Evolutionary conservation across 1,284 basidiomycete genomes (phyloP), one percentile per base, ranked within the genome.

Genomic region (Ganoderma meredithae): DNA sequence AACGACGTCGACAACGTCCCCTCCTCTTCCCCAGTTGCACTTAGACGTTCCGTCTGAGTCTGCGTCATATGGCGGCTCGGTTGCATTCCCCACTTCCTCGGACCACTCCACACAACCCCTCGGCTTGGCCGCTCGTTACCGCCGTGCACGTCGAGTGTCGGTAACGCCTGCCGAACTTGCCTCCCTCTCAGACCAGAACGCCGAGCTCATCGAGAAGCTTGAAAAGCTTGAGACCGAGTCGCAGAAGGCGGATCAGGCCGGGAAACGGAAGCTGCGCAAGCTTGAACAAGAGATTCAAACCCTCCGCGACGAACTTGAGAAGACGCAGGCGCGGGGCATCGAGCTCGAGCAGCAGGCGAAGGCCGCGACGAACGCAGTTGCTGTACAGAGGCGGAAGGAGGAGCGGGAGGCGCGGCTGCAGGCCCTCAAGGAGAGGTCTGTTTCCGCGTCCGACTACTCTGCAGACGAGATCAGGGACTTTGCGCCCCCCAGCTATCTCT

Each of bases 131-230:
- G 73, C 73, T 62, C 78, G 75, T 65, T 77, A 76, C 49, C 79
- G 81, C 33, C 88, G 84, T 72, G 72, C 79, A 3, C 86, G 88
- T 53, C 84, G 86, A 62, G 83, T 91, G 44, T 90, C 91, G 44
- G 86, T 91, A 64, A 89, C 90, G 2, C 87, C 88, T 0, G 79
- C 84, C n/a, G 92, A 94, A 66, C 83, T 95, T 33, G 86, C 88
- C 3, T 81, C 84, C 8, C 86, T 96, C 33, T 86, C 90, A 0
- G 92, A 94, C 74, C 92, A 95, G 79, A 96, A 96, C 75, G 88
- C 90, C 0, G 91, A 95, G 68, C 88, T 96, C 19, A 81, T 93
- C 7, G 79, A 85, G 27, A 92, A 93, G 71, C 83, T 96, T 7
- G 89, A 93, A 75, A 86, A 86, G 68, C 84, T 96, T 27, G 91